Conservation (phyloP, 176 grass and related monocot genomes). For the Bonia amplexicaulis region DNA sequence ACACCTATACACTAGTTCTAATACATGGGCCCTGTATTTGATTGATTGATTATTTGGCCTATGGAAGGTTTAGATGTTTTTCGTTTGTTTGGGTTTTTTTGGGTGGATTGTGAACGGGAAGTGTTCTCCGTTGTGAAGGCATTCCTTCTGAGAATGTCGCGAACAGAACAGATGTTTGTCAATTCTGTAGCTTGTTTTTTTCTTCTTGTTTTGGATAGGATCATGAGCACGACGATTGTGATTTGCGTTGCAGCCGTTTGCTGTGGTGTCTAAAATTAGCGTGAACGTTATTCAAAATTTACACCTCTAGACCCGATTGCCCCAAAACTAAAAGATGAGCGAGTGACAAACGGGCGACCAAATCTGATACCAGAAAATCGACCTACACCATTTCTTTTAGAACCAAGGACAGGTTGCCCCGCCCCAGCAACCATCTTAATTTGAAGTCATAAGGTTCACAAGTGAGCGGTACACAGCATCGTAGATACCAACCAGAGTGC, state of each 20-base stretch:
- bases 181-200: not conserved
- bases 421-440: too few relatives aligned
- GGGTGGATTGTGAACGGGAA: not conserved
- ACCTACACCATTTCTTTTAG: too few relatives aligned
- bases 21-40: not conserved
- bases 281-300: not conserved
- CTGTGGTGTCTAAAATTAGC: not conserved
- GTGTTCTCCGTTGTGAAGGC: not conserved
- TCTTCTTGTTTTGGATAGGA: not conserved
- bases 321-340: not conserved
- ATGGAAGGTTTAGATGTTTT: not conserved
- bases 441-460: too few relatives aligned
- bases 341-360: not conserved
- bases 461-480: too few relatives aligned
- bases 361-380: not conserved
- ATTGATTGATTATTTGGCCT: slow-evolving; percentile 12
- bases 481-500: too few relatives aligned
- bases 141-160: not conserved
- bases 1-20: not conserved
- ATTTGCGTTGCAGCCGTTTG: not conserved
- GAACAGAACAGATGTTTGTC: not conserved
- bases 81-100: not conserved
- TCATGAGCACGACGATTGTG: not conserved
- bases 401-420: too few relatives aligned
- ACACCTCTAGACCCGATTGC: not conserved